These are phyloP conservation scores for Pelargonium hybrid DNA, from an alignment of 441 rosid genomes.

Conservation along the genomic window DNA sequence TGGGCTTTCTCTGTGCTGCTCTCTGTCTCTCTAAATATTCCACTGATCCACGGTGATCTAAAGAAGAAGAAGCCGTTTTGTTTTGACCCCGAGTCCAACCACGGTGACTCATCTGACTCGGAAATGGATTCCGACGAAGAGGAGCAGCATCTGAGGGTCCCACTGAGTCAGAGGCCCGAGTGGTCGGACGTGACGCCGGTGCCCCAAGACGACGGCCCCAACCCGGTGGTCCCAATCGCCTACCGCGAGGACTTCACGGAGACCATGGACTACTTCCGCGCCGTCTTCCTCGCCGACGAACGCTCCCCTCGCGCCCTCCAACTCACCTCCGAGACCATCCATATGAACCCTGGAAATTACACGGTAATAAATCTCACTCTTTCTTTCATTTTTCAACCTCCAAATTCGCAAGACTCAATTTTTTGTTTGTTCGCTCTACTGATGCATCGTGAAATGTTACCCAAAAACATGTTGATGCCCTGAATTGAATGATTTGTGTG, in stretches of 20 bases:
- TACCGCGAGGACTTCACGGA: slow-evolving; percentile 72
- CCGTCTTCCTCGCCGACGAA: slow-evolving; percentile 58
- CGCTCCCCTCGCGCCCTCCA: slow-evolving; percentile 67
- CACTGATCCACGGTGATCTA: no score
- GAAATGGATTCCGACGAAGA: slow-evolving; percentile 33
- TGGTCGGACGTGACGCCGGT: slow-evolving; percentile 72
- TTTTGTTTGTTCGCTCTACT: no score
- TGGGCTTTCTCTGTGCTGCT: no score
- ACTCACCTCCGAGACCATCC: slow-evolving; percentile 54
- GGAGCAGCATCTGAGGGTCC: slow-evolving; percentile 19
- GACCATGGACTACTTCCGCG: slow-evolving; percentile 89
- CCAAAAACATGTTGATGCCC: neutral
- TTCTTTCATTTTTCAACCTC: no score
- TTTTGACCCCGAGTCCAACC: neutral
- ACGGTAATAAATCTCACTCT: slow-evolving; percentile 36
- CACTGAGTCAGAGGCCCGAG: slow-evolving; percentile 50
- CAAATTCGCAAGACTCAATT: no score
- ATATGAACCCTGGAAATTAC: slow-evolving; percentile 72
- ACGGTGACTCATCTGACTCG: neutral
- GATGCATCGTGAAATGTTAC: no score
- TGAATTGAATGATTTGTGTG: neutral
- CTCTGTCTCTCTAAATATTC: no score
- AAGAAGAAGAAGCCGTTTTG: neutral
- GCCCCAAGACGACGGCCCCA: slow-evolving; percentile 77
- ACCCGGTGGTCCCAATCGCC: slow-evolving; percentile 75